Evolutionary conservation across 2,329 filamentous ascomycete species (phyloP).

Genomic region (Herpomyces periplanetae): DNA sequence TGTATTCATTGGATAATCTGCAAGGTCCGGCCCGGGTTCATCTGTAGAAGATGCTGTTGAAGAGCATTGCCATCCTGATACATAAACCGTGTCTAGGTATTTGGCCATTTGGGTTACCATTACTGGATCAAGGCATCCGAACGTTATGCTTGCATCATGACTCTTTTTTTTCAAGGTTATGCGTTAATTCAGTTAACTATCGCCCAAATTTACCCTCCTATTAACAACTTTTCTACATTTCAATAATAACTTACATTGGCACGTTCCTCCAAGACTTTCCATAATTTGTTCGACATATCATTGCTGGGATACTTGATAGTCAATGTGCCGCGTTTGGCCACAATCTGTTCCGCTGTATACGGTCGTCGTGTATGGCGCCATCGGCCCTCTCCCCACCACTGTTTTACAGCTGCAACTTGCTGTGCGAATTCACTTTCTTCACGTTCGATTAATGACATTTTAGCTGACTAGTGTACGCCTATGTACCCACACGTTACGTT

Average conservation of each 20-base stretch:
- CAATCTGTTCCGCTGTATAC: slow-evolving; percentile 86
- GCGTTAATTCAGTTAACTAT: no score
- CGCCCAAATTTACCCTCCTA: not conserved
- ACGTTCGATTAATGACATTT: slow-evolving; percentile 14
- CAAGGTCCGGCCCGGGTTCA: slow-evolving; percentile 84
- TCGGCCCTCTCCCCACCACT: slow-evolving; percentile 71
- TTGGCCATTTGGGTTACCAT: slow-evolving; percentile 99
- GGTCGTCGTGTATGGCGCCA: slow-evolving; percentile 75
- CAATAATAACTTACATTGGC: slow-evolving; percentile 23
- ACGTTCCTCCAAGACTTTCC: slow-evolving; percentile 47
- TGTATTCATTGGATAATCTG: slow-evolving; percentile 86
- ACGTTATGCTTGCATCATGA: slow-evolving; percentile 61
- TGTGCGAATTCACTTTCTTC: slow-evolving; percentile 34
- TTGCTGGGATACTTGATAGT: slow-evolving; percentile 77
- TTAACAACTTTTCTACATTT: slow-evolving; percentile 3
- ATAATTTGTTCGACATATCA: slow-evolving; percentile 62
- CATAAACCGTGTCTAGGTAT: slow-evolving; percentile 90
- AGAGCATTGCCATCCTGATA: slow-evolving; percentile 93
- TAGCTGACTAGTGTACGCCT: slow-evolving; percentile 4
- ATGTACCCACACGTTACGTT: no score
- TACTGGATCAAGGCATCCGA: slow-evolving; percentile 82
- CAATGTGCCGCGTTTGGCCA: slow-evolving; percentile 63
- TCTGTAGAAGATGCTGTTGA: slow-evolving; percentile 79
- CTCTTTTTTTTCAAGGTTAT: slow-evolving; percentile 14
- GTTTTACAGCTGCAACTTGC: slow-evolving; percentile 55